These are phyloP conservation scores for Pseudisothecium myosuroides DNA, from an alignment of 225 moss, liverwort and hornwort species.

Conservation along the genomic window DNA sequence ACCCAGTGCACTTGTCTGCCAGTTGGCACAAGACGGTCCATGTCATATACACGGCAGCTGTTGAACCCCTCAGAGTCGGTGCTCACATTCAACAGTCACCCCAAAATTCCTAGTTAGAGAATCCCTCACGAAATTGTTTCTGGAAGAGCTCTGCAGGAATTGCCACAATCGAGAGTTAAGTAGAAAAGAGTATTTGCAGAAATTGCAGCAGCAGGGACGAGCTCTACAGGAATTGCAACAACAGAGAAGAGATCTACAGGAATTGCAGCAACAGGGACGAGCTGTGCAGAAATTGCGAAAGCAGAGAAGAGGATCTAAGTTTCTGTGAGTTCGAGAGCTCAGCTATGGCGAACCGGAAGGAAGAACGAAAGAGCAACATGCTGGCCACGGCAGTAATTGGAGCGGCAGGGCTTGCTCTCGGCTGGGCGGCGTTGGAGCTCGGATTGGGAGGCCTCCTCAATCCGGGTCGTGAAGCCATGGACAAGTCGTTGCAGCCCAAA, in stretches of 20 bases:
- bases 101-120: neutral
- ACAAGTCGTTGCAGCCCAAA: slow-evolving; percentile 12
- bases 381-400: slow-evolving; percentile 5
- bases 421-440: slow-evolving; percentile 38
- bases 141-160: neutral
- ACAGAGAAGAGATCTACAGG: neutral
- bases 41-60: too few relatives aligned
- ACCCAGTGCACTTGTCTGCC: slow-evolving; percentile 9
- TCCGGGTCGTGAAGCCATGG: slow-evolving; percentile 7
- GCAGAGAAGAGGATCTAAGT: too few relatives aligned
- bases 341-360: slow-evolving; percentile 2
- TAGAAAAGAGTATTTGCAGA: neutral
- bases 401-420: slow-evolving; percentile 17
- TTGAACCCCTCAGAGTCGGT: neutral
- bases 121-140: neutral
- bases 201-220: neutral
- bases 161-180: neutral
- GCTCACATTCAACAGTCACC: neutral
- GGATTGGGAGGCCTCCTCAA: slow-evolving; percentile 14
- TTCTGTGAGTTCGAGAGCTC: neutral
- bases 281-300: neutral
- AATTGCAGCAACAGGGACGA: neutral
- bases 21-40: neutral
- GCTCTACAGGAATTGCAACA: neutral
- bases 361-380: neutral